These are phyloP conservation scores for Termitomyces sp. DNA, from an alignment of 1,284 basidiomycete species.

Conservation along the genomic window DNA sequence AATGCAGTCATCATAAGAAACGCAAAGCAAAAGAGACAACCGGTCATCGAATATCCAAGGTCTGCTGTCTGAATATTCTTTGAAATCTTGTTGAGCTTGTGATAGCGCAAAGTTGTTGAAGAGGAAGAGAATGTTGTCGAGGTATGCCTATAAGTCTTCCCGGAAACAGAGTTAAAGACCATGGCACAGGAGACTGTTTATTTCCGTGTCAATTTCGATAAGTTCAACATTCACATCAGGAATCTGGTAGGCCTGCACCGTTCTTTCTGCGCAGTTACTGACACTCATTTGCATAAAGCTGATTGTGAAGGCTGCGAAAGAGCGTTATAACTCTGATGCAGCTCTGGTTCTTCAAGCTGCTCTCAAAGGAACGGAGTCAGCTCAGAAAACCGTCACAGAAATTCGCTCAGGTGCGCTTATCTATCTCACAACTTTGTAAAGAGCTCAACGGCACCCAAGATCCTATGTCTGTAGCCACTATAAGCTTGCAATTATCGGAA, in stretches of 20 bases:
- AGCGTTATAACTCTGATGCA: constrained; percentile 75
- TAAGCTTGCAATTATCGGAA: constrained; percentile 59
- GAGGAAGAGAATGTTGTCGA: constrained; percentile 53
- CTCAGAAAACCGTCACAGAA: constrained; percentile 59
- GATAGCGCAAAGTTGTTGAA: constrained; percentile 54
- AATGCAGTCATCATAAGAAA: constrained; percentile 42
- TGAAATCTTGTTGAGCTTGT: constrained; percentile 2
- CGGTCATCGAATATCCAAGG: constrained; percentile 47
- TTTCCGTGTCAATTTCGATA: constrained; percentile 85
- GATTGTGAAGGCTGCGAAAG: constrained; percentile 67
- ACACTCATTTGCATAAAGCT: constrained; percentile 43
- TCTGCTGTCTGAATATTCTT: constrained; percentile 22
- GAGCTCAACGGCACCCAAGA: constrained; percentile 37
- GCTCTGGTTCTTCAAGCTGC: constrained; percentile 68
- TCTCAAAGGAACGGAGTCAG: constrained; percentile 64
- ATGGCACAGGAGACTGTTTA: constrained; percentile 59
- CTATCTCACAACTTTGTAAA: background rate
- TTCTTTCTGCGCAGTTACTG: constrained; percentile 3
- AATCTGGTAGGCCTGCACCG: constrained; percentile 60
- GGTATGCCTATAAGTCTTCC: constrained; percentile 37
- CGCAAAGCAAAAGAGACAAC: constrained; percentile 50
- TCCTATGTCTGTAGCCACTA: constrained; percentile 55
- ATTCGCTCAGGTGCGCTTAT: constrained; percentile 52
- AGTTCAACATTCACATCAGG: constrained; percentile 84
- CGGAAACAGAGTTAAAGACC: constrained; percentile 5